Evolutionary conservation across 1,284 basidiomycete species (phyloP).

Genomic region (Salmacisia buchloeana): DNA sequence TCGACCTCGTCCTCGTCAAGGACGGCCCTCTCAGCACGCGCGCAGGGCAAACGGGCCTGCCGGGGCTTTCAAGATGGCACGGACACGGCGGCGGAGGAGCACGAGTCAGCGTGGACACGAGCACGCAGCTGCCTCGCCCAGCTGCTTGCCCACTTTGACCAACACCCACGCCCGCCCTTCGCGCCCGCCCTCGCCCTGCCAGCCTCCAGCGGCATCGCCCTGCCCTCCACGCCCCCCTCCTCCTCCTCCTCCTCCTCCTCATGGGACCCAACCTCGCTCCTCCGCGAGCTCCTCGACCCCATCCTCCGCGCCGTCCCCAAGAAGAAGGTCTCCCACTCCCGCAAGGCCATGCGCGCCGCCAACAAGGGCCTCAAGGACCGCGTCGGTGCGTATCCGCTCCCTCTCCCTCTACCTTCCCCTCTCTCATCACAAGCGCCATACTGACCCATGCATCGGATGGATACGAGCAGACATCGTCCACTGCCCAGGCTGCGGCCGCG

Average conservation of each 20-base stretch:
- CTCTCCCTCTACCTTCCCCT: constrained; percentile 9
- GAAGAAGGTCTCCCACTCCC: constrained; percentile 84
- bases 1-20: too few species aligned
- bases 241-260: neutral
- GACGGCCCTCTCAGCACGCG: too few species aligned
- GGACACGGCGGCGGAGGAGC: too few species aligned
- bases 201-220: neutral
- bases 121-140: too few species aligned
- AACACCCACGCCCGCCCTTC: too few species aligned
- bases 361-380: constrained; percentile 95
- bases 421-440: neutral
- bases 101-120: too few species aligned
- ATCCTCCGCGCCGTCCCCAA: constrained; percentile 89
- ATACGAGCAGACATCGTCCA: constrained; percentile 71
- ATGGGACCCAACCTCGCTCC: neutral
- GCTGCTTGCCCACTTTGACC: too few species aligned
- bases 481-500: constrained; percentile 81
- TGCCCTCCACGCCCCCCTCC: neutral
- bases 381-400: constrained; percentile 61
- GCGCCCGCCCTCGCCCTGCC: neutral
- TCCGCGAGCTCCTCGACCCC: neutral
- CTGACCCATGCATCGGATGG: neutral
- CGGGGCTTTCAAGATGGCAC: too few species aligned
- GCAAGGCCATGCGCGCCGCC: constrained; percentile 88
- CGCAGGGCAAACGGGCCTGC: too few species aligned